Evolutionary conservation across 305 asterid genomes (phyloP), one percentile per base, ranked within the genome.

Genomic region (Caryopteris hybrid): DNA sequence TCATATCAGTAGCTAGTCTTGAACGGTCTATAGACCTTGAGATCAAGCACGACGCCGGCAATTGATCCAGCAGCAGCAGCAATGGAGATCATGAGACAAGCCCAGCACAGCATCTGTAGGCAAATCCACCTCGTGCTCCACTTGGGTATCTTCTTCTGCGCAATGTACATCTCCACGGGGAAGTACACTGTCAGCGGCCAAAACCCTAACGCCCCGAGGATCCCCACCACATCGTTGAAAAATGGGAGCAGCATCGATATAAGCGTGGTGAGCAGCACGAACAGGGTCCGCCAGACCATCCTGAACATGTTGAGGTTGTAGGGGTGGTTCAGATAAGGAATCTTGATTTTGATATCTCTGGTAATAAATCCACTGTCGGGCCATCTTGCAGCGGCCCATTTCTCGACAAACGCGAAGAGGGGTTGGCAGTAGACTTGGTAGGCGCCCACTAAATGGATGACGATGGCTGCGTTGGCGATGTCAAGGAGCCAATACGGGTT

Each of bases 401-500:
- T 82, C 45, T 84, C 90, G 2, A 82, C 22, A 51, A 79, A 84
- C 3, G 84, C 87, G 54, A 82, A 84, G 0, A 84, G 76, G 0
- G 86, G 86, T 51, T 84, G 89, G 80, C 86, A 79, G 72, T 81
- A 84, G 22, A 84, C 89, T 69, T 85, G 95, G 76, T 81, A 87
- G 8, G 91, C 91, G 3, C 95, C 95, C 0, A 75, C 73, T 1
- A 85, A 60, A 39, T 87, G 95, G 72, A 87, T 46, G 0, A 72
- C 86, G 5, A 83, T 85, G 76, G 86, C 86, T 0, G 85, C 82
- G 8, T 87, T 87, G 6, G 89, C 89, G 0, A 87, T 61, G 65
- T 83, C 95, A 6, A 87, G 79, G 4, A 87, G 95, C 95, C 91
- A 87, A 16, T 13, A 87, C 0, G 91, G 95, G 80, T 85, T 84